These are phyloP conservation scores for Backusella circina DNA, from an alignment of 192 early-diverging fungal genomes.

Conservation along the genomic window DNA sequence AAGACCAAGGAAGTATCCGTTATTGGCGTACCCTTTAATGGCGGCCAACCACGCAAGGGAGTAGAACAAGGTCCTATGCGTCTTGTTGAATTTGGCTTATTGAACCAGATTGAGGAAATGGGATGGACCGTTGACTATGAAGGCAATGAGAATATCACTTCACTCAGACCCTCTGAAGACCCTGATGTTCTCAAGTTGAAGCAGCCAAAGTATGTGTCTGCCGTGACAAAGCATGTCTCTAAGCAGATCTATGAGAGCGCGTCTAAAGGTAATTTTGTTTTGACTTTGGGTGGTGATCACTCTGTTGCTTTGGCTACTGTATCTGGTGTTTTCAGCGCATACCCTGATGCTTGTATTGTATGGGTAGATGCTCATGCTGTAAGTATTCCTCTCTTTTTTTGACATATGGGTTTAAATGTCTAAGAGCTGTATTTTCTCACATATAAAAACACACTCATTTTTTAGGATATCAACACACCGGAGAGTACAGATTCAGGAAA, in stretches of 20 bases:
- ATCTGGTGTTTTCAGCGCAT: constrained; percentile 67
- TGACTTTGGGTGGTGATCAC: constrained; percentile 97
- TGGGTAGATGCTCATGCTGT: constrained; percentile 96
- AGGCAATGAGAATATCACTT: constrained; percentile 67
- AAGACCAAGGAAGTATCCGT: constrained; percentile 10
- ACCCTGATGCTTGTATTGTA: constrained; percentile 81
- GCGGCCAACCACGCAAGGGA: constrained; percentile 59
- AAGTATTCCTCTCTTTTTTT: constrained; percentile 23
- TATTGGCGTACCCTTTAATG: constrained; percentile 25
- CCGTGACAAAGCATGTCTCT: constrained; percentile 68
- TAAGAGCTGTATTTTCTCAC: not conserved
- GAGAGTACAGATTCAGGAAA: constrained; percentile 86
- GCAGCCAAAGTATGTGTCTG: constrained; percentile 80
- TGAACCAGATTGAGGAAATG: constrained; percentile 75
- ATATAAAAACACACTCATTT: not conserved
- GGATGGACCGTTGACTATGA: constrained; percentile 79
- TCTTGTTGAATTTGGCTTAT: constrained; percentile 82
- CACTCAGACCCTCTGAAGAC: constrained; percentile 64
- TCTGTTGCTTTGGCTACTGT: constrained; percentile 92
- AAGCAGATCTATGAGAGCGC: constrained; percentile 61
- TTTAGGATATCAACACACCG: constrained; percentile 88
- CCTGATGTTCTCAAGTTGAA: constrained; percentile 77
- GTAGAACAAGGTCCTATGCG: constrained; percentile 86
- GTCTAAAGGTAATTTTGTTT: constrained; percentile 66
- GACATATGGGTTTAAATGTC: not conserved